Percentiles rank a stretch among this genome's conserved stretches.
Conservation (phyloP, 108 stramenopile species). For the Pseudonitzschia delicatissima region DNA sequence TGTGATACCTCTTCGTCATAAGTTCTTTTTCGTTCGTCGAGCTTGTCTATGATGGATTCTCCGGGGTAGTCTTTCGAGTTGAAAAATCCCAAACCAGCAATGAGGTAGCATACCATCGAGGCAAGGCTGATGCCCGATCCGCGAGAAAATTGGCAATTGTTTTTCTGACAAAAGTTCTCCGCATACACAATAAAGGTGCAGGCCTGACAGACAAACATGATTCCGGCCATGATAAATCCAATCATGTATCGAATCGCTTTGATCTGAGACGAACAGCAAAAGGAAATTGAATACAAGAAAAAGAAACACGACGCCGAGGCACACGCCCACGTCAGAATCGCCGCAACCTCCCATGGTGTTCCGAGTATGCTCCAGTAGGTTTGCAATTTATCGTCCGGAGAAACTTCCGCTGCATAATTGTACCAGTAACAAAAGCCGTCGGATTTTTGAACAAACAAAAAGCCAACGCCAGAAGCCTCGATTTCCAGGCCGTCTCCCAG, state of each 20-base stretch:
- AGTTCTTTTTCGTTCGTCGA: too few relatives aligned
- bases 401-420: neutral
- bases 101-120: conserved; percentile 7
- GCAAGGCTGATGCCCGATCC: conserved; percentile 5
- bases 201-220: conserved; percentile 29
- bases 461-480: neutral
- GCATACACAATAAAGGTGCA: conserved; percentile 22
- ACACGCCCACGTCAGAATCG: conserved; percentile 6
- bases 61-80: conserved; percentile 23
- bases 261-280: conserved; percentile 23
- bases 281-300: conserved; percentile 1
- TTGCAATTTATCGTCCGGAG: neutral
- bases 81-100: conserved; percentile 12
- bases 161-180: conserved; percentile 16
- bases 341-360: neutral
- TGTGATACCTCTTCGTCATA: too few relatives aligned
- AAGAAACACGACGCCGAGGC: neutral
- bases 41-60: too few relatives aligned
- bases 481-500: neutral
- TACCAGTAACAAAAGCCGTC: conserved; percentile 22
- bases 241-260: neutral
- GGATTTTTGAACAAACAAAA: neutral
- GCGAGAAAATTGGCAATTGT: conserved; percentile 17
- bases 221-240: conserved; percentile 5
- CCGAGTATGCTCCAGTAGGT: conserved; percentile 12